A percentile compares a stretch with the other conserved stretches of the same genome.
Conservation (phyloP, 2,329 filamentous ascomycete genomes). For the Verticillium albo-atrum region DNA sequence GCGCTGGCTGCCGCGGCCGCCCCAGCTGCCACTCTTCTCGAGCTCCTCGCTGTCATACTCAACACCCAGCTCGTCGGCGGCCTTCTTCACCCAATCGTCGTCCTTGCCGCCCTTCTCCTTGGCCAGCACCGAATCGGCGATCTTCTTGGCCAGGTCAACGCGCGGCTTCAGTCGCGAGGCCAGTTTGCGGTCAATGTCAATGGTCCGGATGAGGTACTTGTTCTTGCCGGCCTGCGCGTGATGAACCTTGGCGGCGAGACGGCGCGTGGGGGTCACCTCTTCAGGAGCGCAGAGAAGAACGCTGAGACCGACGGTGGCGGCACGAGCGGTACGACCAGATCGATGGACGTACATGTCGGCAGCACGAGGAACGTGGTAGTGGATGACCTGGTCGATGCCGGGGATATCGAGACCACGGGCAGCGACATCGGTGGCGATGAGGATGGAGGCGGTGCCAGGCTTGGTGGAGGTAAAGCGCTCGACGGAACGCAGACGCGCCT, state of each 20-base stretch:
- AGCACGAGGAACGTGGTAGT: constrained; percentile 90
- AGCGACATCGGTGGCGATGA: constrained; percentile 91
- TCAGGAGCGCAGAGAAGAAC: constrained; percentile 88
- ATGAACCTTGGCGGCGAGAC: constrained; percentile 86
- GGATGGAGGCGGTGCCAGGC: constrained; percentile 53
- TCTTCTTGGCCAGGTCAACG: constrained; percentile 75
- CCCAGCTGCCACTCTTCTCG: constrained; percentile 56
- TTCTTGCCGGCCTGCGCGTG: constrained; percentile 47
- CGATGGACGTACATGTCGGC: constrained; percentile 95
- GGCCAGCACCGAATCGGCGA: constrained; percentile 76
- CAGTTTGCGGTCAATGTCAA: constrained; percentile 79
- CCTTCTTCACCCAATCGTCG: constrained; percentile 76
- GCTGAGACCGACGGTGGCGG: constrained; percentile 70
- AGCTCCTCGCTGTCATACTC: constrained; percentile 91
- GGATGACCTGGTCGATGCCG: constrained; percentile 81
- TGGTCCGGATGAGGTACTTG: constrained; percentile 65
- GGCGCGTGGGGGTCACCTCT: constrained; percentile 78
- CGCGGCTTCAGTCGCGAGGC: constrained; percentile 73
- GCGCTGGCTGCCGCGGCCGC: constrained; percentile 67
- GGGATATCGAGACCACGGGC: constrained; percentile 92
- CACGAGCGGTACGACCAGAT: constrained; percentile 89
- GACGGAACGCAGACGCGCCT: constrained; percentile 86
- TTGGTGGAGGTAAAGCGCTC: constrained; percentile 76
- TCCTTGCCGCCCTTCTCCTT: constrained; percentile 84
- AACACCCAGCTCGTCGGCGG: constrained; percentile 88